Evolutionary conservation across 495 filamentous ascomycete species (phyloP), one percentile per base, ranked within the genome.

Genomic region (Elasticomyces elasticus): DNA sequence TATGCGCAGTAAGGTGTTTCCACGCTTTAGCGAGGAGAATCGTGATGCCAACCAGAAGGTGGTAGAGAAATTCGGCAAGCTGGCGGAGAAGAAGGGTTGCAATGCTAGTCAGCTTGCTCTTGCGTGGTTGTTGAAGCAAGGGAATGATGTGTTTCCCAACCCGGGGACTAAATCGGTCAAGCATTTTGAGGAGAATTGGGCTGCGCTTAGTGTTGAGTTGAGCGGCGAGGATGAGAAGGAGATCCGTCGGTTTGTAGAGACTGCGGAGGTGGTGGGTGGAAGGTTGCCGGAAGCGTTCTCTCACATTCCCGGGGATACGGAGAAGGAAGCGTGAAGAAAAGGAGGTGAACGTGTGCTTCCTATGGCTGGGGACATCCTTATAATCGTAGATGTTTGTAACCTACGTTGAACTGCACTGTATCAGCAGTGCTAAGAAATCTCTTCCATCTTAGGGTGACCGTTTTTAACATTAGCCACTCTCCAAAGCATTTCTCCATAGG

Each of bases 61-160:
- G 7, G 71, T 79, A 0, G 64, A 71, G 1, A 61, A 61, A 42
- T 61, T 82, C 11, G 35, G 56, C 37, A 63, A 37, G 5, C 54
- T 82, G 9, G 80, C 79, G 0, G 61, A 70, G 30, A 58, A 54
- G 23, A 81, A 79, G 64, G 66, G 69, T 10, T 64, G 66, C 22
- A 79, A 75, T 0, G 26, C 69, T 1, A 63, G 70, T 7, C 78
- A 83, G 56, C 59, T 83, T 43, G 67, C 72, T 5, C 60, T 84
- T 30, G 79, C 78, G 0, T 84, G 79, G 80, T 33, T 84, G 51
- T 52, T 85, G 50, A 67, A 66, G 24, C 80, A 82, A 59, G 80
- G 81, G 0, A 66, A 74, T n/a, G 76, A 82, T 58, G 69, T 83
- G 13, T 72, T 84, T 49, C 74, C 79, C 0, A 82, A 82, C 61